Conservation (phyloP, 805 yeast genomes). For the Cephaloascus fragrans region DNA sequence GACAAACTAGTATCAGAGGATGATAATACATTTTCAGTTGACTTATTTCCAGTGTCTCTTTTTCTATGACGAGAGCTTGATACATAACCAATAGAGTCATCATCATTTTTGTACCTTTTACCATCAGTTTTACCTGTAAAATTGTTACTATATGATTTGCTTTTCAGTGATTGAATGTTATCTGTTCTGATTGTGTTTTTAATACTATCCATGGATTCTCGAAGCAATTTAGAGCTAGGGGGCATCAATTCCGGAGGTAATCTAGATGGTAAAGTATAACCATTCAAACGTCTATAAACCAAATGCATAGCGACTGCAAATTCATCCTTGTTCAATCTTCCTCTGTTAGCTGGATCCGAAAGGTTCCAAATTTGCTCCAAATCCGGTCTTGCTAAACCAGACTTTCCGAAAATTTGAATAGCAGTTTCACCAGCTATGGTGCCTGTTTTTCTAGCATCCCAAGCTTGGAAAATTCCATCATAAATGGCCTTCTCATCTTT, state of each 20-base stretch:
- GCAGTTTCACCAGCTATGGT: conserved; percentile 73
- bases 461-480: conserved; percentile 79
- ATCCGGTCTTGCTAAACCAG: conserved; percentile 80
- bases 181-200: conserved; percentile 50
- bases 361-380: conserved; percentile 88
- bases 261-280: conserved; percentile 70
- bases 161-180: conserved; percentile 10
- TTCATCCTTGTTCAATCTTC: conserved; percentile 79
- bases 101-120: conserved; percentile 56
- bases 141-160: conserved; percentile 3
- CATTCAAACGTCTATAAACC: conserved; percentile 83
- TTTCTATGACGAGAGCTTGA: conserved; percentile 56
- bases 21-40: conserved; percentile 8
- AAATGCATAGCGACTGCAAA: conserved; percentile 97
- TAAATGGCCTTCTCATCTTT: conserved; percentile 81
- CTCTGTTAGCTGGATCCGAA: conserved; percentile 74
- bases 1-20: conserved; percentile 26
- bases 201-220: conserved; percentile 59
- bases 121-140: conserved; percentile 14
- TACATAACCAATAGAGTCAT: conserved; percentile 55
- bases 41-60: conserved; percentile 9
- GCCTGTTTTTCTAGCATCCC: conserved; percentile 68
- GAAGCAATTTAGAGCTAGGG: conserved; percentile 68
- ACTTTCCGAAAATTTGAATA: conserved; percentile 78
- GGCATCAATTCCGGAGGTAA: conserved; percentile 89